These are phyloP conservation scores for Cantharellus anzutake DNA, from an alignment of 768 basidiomycete genomes.

Conservation along the genomic window DNA sequence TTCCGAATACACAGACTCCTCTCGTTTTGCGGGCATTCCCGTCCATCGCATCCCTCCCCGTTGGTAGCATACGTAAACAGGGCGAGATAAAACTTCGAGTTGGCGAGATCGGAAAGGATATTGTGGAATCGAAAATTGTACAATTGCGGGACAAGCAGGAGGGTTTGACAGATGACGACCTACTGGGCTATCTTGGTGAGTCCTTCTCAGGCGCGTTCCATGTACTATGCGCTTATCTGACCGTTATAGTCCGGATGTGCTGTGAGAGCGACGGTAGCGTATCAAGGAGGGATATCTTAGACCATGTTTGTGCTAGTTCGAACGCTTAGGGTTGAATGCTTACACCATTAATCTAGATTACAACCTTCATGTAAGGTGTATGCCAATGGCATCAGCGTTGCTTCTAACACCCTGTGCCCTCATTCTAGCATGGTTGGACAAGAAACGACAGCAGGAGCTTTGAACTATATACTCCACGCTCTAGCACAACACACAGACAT, in stretches of 20 bases:
- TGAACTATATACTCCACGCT: slow-evolving; percentile 6
- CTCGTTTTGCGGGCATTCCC: slow-evolving; percentile 6
- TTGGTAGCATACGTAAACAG: slow-evolving; percentile 1
- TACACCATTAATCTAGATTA: not conserved
- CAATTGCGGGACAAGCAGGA: not conserved
- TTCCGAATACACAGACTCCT: slow-evolving; percentile 2
- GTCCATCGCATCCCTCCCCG: slow-evolving; percentile 1
- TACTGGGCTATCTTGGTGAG: no score
- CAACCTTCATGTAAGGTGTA: not conserved
- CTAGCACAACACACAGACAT: slow-evolving; percentile 7
- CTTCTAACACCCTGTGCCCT: not conserved
- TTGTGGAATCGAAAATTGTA: no score
- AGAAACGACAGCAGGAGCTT: slow-evolving; percentile 5
- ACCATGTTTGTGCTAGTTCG: no score
- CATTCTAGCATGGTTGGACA: slow-evolving; percentile 5
- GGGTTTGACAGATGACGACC: not conserved
- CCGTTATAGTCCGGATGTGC: no score
- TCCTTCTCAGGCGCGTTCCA: no score
- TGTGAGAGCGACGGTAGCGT: no score
- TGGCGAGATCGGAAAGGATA: not conserved
- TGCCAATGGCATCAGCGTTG: not conserved
- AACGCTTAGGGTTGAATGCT: no score
- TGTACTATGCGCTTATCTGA: no score
- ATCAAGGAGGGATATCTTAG: no score
- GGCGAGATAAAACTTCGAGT: slow-evolving; percentile 2